Conservation (phyloP, 2,329 filamentous ascomycete genomes). For the Simplicillium sp. region DNA sequence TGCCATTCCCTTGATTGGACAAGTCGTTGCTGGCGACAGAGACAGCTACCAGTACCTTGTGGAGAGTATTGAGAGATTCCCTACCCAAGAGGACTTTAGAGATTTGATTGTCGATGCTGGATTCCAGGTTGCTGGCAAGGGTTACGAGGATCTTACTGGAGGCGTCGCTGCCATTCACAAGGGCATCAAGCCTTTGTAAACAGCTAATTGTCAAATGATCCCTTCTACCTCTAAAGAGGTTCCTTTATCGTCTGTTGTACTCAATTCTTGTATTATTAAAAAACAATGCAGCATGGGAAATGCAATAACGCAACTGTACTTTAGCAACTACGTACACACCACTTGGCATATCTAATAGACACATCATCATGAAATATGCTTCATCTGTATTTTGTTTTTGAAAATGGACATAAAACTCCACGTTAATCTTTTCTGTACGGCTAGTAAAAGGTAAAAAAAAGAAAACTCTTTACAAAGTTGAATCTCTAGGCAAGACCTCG, state of each 20-base stretch:
- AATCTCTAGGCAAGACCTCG: no score
- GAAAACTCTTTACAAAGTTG: no score
- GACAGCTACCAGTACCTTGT: slow-evolving; percentile 98
- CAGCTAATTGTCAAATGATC: neutral
- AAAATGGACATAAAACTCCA: no score
- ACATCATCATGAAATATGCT: no score
- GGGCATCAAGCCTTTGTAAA: slow-evolving; percentile 68
- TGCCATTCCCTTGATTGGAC: slow-evolving; percentile 89
- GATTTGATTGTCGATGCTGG: slow-evolving; percentile 77
- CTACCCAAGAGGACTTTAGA: slow-evolving; percentile 74
- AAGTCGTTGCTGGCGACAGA: slow-evolving; percentile 85
- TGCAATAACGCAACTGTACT: no score
- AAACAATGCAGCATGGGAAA: neutral
- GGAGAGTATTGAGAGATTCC: slow-evolving; percentile 93
- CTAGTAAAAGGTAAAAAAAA: no score
- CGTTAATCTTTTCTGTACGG: no score
- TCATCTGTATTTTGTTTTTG: no score
- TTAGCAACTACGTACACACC: no score
- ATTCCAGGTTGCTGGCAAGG: slow-evolving; percentile 72
- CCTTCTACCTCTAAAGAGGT: neutral
- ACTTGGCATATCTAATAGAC: no score
- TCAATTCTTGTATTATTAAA: neutral
- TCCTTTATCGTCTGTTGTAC: neutral
- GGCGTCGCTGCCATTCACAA: slow-evolving; percentile 96
- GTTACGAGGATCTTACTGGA: slow-evolving; percentile 84